Percentiles rank a stretch among this genome's conserved stretches.
Evolutionary conservation across 495 filamentous ascomycete species (phyloP).

Genomic region (Podospora australis): DNA sequence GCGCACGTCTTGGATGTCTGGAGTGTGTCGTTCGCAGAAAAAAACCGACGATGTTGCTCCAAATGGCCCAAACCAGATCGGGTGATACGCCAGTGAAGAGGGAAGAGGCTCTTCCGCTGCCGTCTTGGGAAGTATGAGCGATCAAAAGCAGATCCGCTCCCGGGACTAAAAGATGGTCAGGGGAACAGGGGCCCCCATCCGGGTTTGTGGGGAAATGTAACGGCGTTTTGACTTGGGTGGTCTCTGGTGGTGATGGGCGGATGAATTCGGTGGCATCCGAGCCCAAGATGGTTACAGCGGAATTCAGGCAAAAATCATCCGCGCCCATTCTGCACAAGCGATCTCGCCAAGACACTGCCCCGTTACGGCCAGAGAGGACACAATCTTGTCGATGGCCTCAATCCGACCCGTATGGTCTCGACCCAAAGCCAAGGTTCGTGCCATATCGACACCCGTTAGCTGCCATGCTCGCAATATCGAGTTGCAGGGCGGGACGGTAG

Average conservation of each 20-base stretch:
- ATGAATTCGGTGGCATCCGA: neutral
- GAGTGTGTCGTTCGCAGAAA: too few species aligned
- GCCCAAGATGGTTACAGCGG: neutral
- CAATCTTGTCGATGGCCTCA: constrained; percentile 1
- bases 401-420: constrained; percentile 1
- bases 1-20: too few species aligned
- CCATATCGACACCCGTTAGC: constrained; percentile 18
- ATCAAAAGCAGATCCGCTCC: constrained; percentile 1
- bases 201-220: constrained; percentile 5
- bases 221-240: constrained; percentile 6
- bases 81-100: too few species aligned
- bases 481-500: constrained; percentile 18
- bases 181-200: neutral
- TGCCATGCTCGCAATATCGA: constrained; percentile 13
- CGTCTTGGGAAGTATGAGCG: constrained; percentile 1
- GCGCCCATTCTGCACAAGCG: neutral
- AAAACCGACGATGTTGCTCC: neutral
- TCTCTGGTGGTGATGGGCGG: constrained; percentile 13
- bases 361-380: too few species aligned
- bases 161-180: neutral
- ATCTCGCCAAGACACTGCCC: neutral
- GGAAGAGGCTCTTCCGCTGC: constrained; percentile 5
- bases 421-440: constrained; percentile 18
- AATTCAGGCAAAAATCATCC: constrained; percentile 13
- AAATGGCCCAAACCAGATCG: constrained; percentile 1